Base-by-base conservation (phyloP, 495 filamentous ascomycete species). In the Neurospora hispaniola region DNA sequence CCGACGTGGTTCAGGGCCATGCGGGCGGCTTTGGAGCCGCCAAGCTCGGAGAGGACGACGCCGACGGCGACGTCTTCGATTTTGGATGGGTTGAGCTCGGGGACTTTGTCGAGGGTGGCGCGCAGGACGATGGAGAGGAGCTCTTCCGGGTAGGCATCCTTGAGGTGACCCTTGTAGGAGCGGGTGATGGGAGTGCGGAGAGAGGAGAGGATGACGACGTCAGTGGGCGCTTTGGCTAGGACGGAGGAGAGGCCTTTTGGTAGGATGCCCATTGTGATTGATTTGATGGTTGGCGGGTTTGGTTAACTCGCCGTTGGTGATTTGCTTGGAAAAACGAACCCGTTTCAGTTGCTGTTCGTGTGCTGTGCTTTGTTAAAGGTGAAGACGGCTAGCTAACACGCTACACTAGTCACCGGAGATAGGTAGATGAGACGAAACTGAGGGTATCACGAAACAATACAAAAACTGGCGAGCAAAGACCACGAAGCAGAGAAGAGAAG, bases 61-160 rank as follows among this genome's bases (percentile, higher is more conserved):
- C 94, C 94, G 75, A 97, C 90, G 71, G 88, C 88, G 16, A 97
- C 89, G 76, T 97, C 94, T 76, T 95, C 85, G 74, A 98, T 90
- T 20, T 83, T 75, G 8, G 87, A 81, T 0, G 92, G 90, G 75
- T 92, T 87, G 72, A 97, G 90, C 74, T 90, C 89, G 4, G 93
- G 92, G 79, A 90, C 90, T 40, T 88, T 87, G 74, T 88, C 88
- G 70, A 96, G 85, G 10, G 94, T 97, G 8, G 93, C 93, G 78
- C 88, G 88, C 54, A 97, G 89, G n/a, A 96, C 94, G 76, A 87
- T 82, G 39, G 91, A 86, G 62, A 97, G 91, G 41, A 97, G 86
- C 80, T 97, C 92, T 79, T 97, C 94, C 20, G 95, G 94, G 82
- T 95, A 94, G 62, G 94, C 89, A 81, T 97, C 91, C 81, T 92